Percentiles rank a stretch among this genome's conserved stretches.
These are phyloP conservation scores for Alternaria ethzedia DNA, from an alignment of 2,329 filamentous ascomycete species.

Conservation along the genomic window DNA sequence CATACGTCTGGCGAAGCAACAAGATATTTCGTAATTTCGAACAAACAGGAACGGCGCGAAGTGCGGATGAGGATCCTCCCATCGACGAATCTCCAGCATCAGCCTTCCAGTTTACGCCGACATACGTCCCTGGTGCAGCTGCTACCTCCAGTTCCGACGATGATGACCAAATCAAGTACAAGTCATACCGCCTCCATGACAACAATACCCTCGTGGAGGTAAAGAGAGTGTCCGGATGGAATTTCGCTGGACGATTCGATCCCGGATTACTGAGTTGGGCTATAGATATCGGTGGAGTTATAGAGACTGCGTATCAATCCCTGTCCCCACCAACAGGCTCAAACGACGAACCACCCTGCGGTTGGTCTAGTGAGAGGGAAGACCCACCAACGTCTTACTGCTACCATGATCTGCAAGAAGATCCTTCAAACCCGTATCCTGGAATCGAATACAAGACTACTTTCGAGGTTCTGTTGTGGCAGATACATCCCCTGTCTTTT, in stretches of 20 bases:
- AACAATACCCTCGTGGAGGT: background rate
- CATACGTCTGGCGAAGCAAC: background rate
- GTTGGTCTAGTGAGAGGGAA: accelerated
- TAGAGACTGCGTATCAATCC: background rate
- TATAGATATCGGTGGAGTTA: no score
- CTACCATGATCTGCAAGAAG: background rate
- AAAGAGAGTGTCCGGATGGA: no score
- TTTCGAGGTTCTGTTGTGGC: background rate
- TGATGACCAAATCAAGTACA: accelerated
- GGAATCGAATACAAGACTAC: background rate
- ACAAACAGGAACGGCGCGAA: background rate
- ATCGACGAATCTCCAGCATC: background rate
- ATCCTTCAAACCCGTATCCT: background rate
- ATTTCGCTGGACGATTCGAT: no score
- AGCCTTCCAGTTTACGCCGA: no score
- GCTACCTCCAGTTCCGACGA: no score
- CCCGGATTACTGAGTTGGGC: no score
- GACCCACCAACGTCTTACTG: background rate
- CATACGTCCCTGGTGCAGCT: no score
- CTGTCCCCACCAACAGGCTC: accelerated
- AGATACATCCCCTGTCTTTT: no score
- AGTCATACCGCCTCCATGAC: background rate
- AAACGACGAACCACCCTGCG: background rate
- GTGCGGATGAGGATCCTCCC: background rate
- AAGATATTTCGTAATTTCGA: accelerated